Base-by-base conservation (phyloP, 306 rosid genomes). In the Lathyrus aphaca region DNA sequence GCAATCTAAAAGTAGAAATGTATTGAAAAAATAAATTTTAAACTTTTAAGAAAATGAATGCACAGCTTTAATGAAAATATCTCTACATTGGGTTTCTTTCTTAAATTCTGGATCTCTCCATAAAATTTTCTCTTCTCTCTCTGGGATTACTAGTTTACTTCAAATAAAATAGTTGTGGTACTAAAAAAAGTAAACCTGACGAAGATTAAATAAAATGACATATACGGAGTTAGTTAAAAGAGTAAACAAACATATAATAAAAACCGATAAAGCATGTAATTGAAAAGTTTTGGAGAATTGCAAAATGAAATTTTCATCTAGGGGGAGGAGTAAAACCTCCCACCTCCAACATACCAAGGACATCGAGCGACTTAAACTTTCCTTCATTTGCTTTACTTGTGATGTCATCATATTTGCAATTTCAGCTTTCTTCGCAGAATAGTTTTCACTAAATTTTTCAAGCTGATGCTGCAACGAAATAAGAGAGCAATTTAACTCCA, bases 351-450 rank as follows among this genome's bases (percentile, higher is more conserved):
- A 44, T 85, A 93, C 98, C 98, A 19, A 57, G 50, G 94, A 49
- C 80, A 88, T 71, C 40, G 79, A 79, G 66, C 74, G 83, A 55
- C 80, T 81, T 82, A 88, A 73, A 37, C 74, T 81, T 38, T 84
- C 89, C 84, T 82, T 86, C 94, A 75, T 69, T 81, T 85, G 80
- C 72, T 85, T 82, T 64, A 85, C 84, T 82, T 90, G 90, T 35
- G 90, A 71, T 16, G 94, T 88, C 66, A 70, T 85, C 96, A 90
- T 86, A 70, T 50, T 42, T 51, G 78, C 73, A 42, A 93, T 87
- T 69, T 82, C 83, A 51, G 45, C 69, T 72, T 81, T 93, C 81
- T 90, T 88, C 81, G 67, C 50, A 9, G 77, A 68, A 29, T 54
- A 69, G 49, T 21, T 63, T 68, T 88, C 84, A 56, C 15, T 70